Evolutionary conservation across 805 yeast species (phyloP).

Genomic region (Starmerella kuoi): DNA sequence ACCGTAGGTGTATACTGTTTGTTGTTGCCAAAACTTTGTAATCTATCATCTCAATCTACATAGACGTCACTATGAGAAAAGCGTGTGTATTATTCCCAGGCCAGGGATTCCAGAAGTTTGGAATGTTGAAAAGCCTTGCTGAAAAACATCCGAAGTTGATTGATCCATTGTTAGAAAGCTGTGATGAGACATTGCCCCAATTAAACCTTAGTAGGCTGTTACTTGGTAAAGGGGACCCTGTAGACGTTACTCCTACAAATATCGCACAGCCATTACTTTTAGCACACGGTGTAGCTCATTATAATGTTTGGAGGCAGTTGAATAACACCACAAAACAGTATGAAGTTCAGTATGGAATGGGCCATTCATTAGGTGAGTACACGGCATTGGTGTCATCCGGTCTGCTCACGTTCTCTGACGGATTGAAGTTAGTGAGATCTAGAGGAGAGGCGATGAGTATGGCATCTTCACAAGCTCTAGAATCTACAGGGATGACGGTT

Average conservation of each 20-base stretch:
- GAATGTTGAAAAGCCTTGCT: conserved; percentile 23
- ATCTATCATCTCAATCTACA: no score
- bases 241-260: conserved; percentile 30
- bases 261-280: conserved; percentile 47
- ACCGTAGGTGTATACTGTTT: no score
- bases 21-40: no score
- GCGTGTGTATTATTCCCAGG: conserved; percentile 25
- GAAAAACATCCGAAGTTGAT: conserved; percentile 21
- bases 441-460: conserved; percentile 37
- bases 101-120: conserved; percentile 31
- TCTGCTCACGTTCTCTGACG: conserved; percentile 28
- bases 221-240: conserved; percentile 7
- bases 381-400: conserved; percentile 35
- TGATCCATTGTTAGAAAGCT: conserved; percentile 24
- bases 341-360: conserved; percentile 27
- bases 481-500: conserved; percentile 20
- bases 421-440: conserved; percentile 34
- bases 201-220: conserved; percentile 16
- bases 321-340: not conserved
- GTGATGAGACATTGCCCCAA: conserved; percentile 35
- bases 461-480: conserved; percentile 30
- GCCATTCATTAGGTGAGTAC: conserved; percentile 44
- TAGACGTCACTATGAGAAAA: no score
- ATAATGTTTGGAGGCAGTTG: conserved; percentile 17
- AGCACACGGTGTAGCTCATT: conserved; percentile 32